These are phyloP conservation scores for Heteromeles arbutifolia DNA, from an alignment of 306 rosid species.

Conservation along the genomic window DNA sequence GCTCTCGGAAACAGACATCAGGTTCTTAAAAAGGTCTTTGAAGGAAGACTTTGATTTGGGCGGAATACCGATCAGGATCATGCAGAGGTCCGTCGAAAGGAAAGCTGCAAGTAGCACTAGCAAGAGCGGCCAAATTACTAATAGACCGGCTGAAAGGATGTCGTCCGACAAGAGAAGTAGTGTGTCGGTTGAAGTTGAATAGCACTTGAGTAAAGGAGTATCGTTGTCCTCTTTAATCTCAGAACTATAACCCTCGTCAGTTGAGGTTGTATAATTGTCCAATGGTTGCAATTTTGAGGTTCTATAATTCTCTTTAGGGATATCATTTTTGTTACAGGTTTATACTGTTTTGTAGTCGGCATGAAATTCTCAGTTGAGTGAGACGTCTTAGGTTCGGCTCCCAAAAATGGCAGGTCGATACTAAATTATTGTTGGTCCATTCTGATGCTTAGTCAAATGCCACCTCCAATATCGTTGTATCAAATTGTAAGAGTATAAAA, in stretches of 20 bases:
- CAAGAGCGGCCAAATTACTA: constrained; percentile 31
- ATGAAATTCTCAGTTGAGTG: background rate
- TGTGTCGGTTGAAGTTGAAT: background rate
- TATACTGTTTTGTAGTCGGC: background rate
- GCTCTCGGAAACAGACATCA: constrained; percentile 61
- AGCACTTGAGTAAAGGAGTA: background rate
- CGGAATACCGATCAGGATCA: constrained; percentile 85
- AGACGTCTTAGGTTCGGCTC: background rate
- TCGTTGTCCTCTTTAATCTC: background rate
- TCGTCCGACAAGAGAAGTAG: constrained; percentile 61
- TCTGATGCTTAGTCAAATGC: too few species aligned
- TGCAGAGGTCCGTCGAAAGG: constrained; percentile 56
- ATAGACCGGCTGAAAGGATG: constrained; percentile 32
- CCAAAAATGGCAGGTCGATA: too few species aligned
- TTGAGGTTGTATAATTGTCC: background rate
- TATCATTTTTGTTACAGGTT: background rate
- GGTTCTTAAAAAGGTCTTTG: constrained; percentile 79
- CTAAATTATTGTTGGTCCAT: too few species aligned
- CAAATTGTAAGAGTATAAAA: too few species aligned
- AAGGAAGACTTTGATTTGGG: constrained; percentile 96
- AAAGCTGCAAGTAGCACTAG: constrained; percentile 26
- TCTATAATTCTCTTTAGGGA: background rate
- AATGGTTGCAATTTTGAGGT: background rate
- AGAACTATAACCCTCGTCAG: background rate
- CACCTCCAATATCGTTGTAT: too few species aligned